These are phyloP conservation scores for Coniochaeta sp. DNA, from an alignment of 2,329 filamentous ascomycete species.

Conservation along the genomic window DNA sequence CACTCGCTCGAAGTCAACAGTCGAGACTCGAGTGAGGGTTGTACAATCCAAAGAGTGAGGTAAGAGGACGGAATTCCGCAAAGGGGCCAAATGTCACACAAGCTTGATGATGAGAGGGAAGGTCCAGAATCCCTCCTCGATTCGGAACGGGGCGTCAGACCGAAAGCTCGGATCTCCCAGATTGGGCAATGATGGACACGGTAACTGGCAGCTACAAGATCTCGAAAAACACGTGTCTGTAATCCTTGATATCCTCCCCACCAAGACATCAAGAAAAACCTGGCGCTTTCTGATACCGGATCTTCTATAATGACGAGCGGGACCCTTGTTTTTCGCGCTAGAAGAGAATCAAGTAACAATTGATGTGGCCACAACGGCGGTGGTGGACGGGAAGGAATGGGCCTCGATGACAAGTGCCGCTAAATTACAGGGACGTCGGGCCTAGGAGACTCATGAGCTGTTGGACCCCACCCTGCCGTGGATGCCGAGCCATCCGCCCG, in stretches of 20 bases:
- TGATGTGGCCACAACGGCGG: background rate
- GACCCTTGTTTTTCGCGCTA: background rate
- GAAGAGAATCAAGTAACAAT: background rate
- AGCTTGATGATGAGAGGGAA: no score
- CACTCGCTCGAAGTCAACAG: no score
- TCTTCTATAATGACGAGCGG: no score
- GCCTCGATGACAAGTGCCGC: background rate
- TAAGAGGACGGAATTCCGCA: background rate
- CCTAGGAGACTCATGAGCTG: background rate
- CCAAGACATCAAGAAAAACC: background rate
- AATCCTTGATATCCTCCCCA: background rate
- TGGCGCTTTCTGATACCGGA: no score
- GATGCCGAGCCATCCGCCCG: background rate
- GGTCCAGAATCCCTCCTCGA: no score
- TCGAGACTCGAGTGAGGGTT: background rate
- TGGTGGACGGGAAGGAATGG: background rate
- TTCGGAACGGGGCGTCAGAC: background rate
- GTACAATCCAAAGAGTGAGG: background rate
- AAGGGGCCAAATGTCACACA: no score
- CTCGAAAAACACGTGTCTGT: background rate
- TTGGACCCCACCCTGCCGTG: background rate
- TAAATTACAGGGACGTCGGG: conserved; percentile 1
- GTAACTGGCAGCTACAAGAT: background rate
- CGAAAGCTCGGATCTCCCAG: background rate
- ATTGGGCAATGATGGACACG: background rate